Base-by-base conservation (phyloP, 805 yeast genomes). In the Saturnispora halmiae region DNA sequence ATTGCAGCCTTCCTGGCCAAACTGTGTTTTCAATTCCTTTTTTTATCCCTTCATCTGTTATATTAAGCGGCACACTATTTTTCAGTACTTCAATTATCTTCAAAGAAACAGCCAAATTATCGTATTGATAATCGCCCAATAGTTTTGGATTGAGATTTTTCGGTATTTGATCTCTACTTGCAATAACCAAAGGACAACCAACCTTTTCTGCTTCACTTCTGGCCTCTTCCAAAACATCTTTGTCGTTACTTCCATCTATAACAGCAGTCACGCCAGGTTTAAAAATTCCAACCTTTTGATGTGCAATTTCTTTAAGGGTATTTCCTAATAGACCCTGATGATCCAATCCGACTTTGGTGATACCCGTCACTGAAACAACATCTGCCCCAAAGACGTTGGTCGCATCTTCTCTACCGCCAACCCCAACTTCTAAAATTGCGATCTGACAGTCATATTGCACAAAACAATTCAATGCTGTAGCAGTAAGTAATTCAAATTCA, bases 1-100 rank as follows among this genome's bases (percentile, higher is more conserved):
- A 6, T 52, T 92, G 95, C 39, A 92, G 61, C 45, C 98, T 64
- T 1, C 96, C 97, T 0, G 94, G 94, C 97, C 97, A 88, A 7
- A 50, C 47, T 0, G 87, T 79, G 0, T 49, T 39, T 2, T 51
- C 38, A 0, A 88, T 59, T 0, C 96, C 95, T 6, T 52, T 46
- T 4, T 55, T 48, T 0, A 83, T 63, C 1, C 53, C 19, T 2
- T 52, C 52, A 1, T 50, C 39, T 22, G 47, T 41, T 28, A 57
- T 48, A 39, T 19, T 20, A 13, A 10, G 21, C 6, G 27, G 15
- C 4, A 7, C 20, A 4, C 20, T 25, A 7, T 13, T 11, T 39
- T 51, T 51, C 2, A 63, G 34, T 2, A 64, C 30, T 19, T 75
- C 75, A 2, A 79, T 49, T 1, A 82, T 69, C 16, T 69, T 62